Base-by-base conservation (phyloP, 129 eudicot genomes). In the Pulicaria dysenterica region DNA sequence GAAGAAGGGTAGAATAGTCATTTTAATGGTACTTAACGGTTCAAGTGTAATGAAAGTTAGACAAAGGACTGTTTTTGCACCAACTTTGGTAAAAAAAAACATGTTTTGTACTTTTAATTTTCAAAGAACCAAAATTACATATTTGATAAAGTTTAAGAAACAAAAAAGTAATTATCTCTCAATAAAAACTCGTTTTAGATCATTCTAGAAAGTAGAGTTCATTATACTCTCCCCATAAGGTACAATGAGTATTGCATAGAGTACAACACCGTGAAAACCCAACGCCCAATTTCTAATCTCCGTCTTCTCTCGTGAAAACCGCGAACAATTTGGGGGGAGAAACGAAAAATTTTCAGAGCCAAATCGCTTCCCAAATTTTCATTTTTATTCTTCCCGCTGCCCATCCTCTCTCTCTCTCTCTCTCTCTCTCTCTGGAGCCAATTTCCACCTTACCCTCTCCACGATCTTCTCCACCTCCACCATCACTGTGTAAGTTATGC, bases 301-400 rank as follows among this genome's bases (percentile, higher is more conserved):
- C 9, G 31, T 24, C 31, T 24, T 24, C 31, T 24, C 31, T 24
- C 31, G 3, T 11, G 66, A 70, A 62, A 19, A 50, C 0, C 45
- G 71, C 51, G 48, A 45, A 58, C 50, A 50, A 49, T 69, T 51
- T 77, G 61, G 75, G 58, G 81, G 81, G 76, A 69, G 56, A 77
- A 68, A 11, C 70, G 39, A 77, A 77, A 76, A 46, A 47, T 46
- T 69, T 69, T 77, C 14, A 51, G 63, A 57, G 59, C 69, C 74
- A 76, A 76, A 57, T 58, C 59, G 47, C 34, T 56, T 37, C 74
- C 47, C 61, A 76, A 57, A 54, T 10, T 64, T 75, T 58, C 66
- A 65, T 15, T 11, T 64, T 12, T 14, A n/a, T 54, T 75, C 80
- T 55, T 75, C 80, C 80, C 80, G 73, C 80, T 75, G 59, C 47